These are phyloP conservation scores for Botrytis squamosa DNA, from an alignment of 2,329 filamentous ascomycete species.

Conservation along the genomic window DNA sequence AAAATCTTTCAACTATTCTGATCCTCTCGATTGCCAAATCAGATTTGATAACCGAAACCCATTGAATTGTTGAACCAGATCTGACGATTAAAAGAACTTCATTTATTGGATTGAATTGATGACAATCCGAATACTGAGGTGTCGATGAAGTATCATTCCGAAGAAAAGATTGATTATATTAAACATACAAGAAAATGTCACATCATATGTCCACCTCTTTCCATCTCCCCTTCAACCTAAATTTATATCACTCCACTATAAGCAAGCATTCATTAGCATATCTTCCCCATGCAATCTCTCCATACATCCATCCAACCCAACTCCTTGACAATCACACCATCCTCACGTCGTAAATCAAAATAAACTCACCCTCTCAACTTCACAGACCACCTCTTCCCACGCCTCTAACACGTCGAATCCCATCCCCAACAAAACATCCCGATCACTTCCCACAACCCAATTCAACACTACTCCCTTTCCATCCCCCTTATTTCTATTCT, in stretches of 20 bases:
- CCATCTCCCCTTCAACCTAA: conserved; percentile 6
- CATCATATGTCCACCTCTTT: not conserved
- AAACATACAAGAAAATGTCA: not conserved
- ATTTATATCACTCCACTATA: conserved; percentile 26
- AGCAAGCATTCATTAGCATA: not conserved
- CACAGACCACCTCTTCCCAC: conserved; percentile 76
- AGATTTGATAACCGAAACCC: too few species aligned
- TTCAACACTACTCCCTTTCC: conserved; percentile 55
- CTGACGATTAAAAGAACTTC: too few species aligned
- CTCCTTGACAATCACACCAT: not conserved
- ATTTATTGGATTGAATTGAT: too few species aligned
- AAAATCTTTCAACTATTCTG: too few species aligned
- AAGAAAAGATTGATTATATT: not conserved
- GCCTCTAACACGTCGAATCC: conserved; percentile 76
- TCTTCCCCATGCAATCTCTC: not conserved
- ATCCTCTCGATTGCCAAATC: too few species aligned
- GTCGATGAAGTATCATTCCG: not conserved
- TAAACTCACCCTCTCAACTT: conserved; percentile 52
- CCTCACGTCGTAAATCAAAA: not conserved
- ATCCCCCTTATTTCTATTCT: conserved; percentile 63
- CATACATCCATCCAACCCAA: too few species aligned
- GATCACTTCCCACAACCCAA: conserved; percentile 37
- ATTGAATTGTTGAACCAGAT: too few species aligned
- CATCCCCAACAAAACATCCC: conserved; percentile 72
- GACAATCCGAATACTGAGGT: not conserved